Evolutionary conservation across 108 stramenopile species (phyloP).

Genomic region (Pseudonitzschia multiseries): DNA sequence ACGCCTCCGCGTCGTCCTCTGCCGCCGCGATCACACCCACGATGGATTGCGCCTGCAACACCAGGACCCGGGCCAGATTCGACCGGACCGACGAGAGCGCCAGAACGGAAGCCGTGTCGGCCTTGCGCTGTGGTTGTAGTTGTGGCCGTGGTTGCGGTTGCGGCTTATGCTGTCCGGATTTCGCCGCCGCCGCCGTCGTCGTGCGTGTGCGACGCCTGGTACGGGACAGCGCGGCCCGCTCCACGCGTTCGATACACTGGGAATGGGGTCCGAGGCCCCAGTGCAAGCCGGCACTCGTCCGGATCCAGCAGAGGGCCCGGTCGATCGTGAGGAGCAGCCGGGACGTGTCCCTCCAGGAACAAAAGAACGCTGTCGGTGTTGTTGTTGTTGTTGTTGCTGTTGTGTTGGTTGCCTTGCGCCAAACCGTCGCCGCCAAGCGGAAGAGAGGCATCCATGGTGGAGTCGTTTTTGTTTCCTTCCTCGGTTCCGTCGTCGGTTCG

Average conservation of each 20-base stretch:
- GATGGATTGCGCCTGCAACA: background rate
- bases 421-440: background rate
- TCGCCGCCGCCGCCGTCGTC: background rate
- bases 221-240: constrained; percentile 30
- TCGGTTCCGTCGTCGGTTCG: background rate
- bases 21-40: background rate
- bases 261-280: constrained; percentile 42
- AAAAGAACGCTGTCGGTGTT: constrained; percentile 2
- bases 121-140: background rate
- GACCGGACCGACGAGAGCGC: constrained; percentile 3
- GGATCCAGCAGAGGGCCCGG: constrained; percentile 22
- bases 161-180: background rate
- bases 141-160: background rate
- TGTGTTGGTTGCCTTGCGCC: background rate
- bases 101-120: constrained; percentile 9
- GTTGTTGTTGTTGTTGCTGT: background rate
- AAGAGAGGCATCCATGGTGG: too few species aligned
- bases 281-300: constrained; percentile 30
- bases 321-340: constrained; percentile 30
- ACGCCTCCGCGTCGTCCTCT: background rate
- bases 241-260: constrained; percentile 43
- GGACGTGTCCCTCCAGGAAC: constrained; percentile 31
- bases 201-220: background rate
- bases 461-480: background rate
- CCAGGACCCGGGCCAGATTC: constrained; percentile 8